Evolutionary conservation across 108 stramenopile genomes (phyloP).

Genomic region (Aureococcus anophagefferens): DNA sequence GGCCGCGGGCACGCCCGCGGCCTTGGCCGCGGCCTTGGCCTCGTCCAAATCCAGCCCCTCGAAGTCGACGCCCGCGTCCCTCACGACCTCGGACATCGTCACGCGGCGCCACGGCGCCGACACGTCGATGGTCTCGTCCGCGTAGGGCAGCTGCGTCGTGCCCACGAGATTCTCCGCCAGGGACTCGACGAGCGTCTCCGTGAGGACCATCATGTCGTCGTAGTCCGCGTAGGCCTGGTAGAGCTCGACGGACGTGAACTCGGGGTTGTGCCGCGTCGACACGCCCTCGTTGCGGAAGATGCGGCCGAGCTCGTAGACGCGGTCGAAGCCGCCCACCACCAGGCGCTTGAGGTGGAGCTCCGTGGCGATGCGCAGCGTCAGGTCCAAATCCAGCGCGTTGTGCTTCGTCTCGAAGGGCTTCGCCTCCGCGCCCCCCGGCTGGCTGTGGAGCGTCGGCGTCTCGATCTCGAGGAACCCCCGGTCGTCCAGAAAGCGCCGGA

Average conservation of each 20-base stretch:
- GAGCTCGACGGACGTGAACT: conserved; percentile 96
- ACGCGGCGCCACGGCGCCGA: conserved; percentile 86
- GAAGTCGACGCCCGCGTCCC: conserved; percentile 80
- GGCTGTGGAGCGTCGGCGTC: conserved; percentile 85
- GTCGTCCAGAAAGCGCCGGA: conserved; percentile 76
- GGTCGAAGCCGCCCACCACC: conserved; percentile 90
- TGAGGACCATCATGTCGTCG: conserved; percentile 91
- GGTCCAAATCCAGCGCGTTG: conserved; percentile 78
- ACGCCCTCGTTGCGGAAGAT: conserved; percentile 99
- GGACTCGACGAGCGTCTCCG: conserved; percentile 58
- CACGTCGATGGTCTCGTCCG: conserved; percentile 65
- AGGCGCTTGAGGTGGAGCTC: conserved; percentile 93
- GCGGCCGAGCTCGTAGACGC: conserved; percentile 93
- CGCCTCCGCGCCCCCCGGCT: conserved; percentile 93
- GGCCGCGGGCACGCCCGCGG: conserved; percentile 55
- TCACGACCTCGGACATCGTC: conserved; percentile 91
- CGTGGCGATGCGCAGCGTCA: conserved; percentile 95
- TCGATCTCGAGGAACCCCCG: conserved; percentile 95
- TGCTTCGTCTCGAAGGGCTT: conserved; percentile 96
- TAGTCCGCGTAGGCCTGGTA: conserved; percentile 97
- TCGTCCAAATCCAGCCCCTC: conserved; percentile 32
- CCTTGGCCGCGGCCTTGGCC: conserved; percentile 60
- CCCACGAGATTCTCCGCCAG: conserved; percentile 67
- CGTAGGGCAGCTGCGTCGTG: conserved; percentile 61
- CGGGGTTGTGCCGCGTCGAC: conserved; percentile 94